Evolutionary conservation across 345 rosid genomes (phyloP).

Genomic region (Cardamine chenopodiifolia): DNA sequence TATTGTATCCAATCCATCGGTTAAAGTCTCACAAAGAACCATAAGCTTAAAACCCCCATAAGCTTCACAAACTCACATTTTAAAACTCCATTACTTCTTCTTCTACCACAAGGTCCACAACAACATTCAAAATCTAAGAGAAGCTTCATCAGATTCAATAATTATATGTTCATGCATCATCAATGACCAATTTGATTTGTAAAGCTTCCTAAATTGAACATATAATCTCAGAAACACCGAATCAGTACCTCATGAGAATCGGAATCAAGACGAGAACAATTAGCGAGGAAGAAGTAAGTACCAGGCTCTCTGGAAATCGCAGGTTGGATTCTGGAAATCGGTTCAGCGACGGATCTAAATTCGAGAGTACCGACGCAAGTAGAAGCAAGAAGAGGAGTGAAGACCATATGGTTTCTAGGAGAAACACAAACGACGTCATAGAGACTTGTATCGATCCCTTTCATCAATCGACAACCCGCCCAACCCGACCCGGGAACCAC

Average conservation of each 20-base stretch:
- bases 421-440: slow-evolving; percentile 91
- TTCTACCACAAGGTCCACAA: neutral
- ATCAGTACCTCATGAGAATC: slow-evolving; percentile 57
- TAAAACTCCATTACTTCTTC: slow-evolving; percentile 3
- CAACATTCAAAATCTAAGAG: neutral
- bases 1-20: slow-evolving; percentile 56
- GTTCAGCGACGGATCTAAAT: slow-evolving; percentile 92
- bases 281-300: slow-evolving; percentile 74
- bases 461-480: slow-evolving; percentile 92
- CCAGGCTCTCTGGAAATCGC: slow-evolving; percentile 78
- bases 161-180: neutral
- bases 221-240: neutral
- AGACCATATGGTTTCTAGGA: slow-evolving; percentile 89
- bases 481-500: slow-evolving; percentile 92
- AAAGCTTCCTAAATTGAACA: neutral
- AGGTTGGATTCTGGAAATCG: slow-evolving; percentile 81
- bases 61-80: neutral
- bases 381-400: slow-evolving; percentile 88
- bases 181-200: neutral
- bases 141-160: neutral
- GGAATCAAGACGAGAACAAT: slow-evolving; percentile 64
- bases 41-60: slow-evolving; percentile 10
- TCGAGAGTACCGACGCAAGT: slow-evolving; percentile 98
- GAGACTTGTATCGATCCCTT: slow-evolving; percentile 65
- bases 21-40: slow-evolving; percentile 84